These are phyloP conservation scores for Acorus gramineus DNA, from an alignment of 106 monocot species.

Conservation along the genomic window DNA sequence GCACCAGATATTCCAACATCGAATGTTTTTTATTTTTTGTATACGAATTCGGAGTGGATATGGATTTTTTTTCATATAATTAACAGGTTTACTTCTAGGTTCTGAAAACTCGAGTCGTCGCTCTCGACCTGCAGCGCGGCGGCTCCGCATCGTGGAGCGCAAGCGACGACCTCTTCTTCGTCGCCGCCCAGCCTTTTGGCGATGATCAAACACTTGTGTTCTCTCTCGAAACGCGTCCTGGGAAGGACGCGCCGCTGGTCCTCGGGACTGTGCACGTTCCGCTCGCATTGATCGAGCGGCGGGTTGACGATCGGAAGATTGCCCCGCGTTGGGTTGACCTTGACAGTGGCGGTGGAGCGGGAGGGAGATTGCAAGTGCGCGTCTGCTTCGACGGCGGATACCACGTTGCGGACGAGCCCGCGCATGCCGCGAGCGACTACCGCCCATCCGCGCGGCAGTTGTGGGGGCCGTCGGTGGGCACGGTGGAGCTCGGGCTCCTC, in stretches of 20 bases:
- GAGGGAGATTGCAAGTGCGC: conserved; percentile 65
- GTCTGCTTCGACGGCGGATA: conserved; percentile 83
- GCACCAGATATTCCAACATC: too few species aligned
- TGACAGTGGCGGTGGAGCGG: conserved; percentile 2
- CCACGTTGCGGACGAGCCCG: conserved; percentile 66
- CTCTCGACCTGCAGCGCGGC: conserved; percentile 11
- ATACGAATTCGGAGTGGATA: too few species aligned
- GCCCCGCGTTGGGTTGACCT: conserved; percentile 71
- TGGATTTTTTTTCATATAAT: too few species aligned
- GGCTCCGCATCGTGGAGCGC: conserved; percentile 53
- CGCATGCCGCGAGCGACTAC: conserved; percentile 55
- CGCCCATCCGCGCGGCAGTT: conserved; percentile 89
- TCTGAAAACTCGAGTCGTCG: conserved; percentile 31
- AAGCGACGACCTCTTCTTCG: conserved; percentile 69
- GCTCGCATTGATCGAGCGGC: conserved; percentile 63
- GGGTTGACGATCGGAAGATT: conserved; percentile 75
- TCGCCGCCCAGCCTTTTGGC: conserved; percentile 65
- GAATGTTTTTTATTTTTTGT: too few species aligned
- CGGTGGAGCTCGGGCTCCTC: conserved; percentile 72
- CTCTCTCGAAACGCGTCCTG: conserved; percentile 44
- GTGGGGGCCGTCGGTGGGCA: conserved; percentile 60
- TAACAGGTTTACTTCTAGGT: conserved; percentile 2
- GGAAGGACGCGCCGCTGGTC: conserved; percentile 24
- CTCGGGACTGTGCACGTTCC: conserved; percentile 40
- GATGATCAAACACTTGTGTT: conserved; percentile 43